A percentile compares a stretch with the other conserved stretches of the same genome.
Evolutionary conservation across 352 stramenopile species (phyloP).

Genomic region (Aphanomyces astaci): DNA sequence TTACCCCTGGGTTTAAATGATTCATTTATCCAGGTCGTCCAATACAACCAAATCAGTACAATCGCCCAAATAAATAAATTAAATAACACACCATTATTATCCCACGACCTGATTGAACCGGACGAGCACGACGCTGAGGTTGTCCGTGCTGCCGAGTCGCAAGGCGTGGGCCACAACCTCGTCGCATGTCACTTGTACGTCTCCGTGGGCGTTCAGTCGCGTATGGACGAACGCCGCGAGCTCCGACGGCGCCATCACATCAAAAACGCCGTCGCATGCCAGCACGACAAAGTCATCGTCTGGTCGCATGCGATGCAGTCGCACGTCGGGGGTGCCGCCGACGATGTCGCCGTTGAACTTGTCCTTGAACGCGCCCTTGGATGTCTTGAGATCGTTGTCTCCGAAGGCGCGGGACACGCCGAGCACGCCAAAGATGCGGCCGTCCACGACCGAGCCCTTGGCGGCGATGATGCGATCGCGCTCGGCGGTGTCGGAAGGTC

Average conservation of each 20-base stretch:
- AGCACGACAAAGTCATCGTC: conserved; percentile 79
- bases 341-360: conserved; percentile 78
- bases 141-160: conserved; percentile 70
- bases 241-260: conserved; percentile 73
- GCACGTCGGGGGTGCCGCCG: conserved; percentile 55
- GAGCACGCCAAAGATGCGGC: conserved; percentile 75
- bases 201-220: conserved; percentile 54
- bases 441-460: conserved; percentile 76
- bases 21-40: neutral
- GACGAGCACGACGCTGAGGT: conserved; percentile 70
- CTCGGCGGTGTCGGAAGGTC: conserved; percentile 52
- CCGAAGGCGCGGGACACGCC: conserved; percentile 75
- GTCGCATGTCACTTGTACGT: conserved; percentile 67
- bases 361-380: conserved; percentile 65
- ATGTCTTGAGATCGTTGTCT: conserved; percentile 83
- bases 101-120: conserved; percentile 50
- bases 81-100: neutral
- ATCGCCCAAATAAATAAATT: neutral
- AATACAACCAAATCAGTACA: neutral
- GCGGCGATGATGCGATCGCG: conserved; percentile 67
- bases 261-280: conserved; percentile 74
- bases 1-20: too few relatives aligned
- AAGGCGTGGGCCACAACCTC: conserved; percentile 78
- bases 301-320: conserved; percentile 40
- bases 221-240: conserved; percentile 75